A percentile compares a stretch with the other conserved stretches of the same genome.
phyloP scores from a whole-genome alignment of 345 rosid species.

The Sonneratia alba region DNA sequence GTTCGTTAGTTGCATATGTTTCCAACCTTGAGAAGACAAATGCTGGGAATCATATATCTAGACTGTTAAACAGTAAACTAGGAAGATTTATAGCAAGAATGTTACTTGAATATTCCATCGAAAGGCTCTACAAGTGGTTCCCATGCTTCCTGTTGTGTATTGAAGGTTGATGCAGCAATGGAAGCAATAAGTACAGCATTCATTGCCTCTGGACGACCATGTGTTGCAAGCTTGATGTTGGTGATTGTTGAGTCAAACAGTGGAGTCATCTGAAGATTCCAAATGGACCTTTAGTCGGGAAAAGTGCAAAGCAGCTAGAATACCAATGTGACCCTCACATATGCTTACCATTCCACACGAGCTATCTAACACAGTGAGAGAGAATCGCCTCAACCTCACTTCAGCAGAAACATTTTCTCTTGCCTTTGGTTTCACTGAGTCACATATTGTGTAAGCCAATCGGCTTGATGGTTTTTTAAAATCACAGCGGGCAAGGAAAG shows the following conservation, averaged over 20 bases:
- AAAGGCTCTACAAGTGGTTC: constrained; percentile 98
- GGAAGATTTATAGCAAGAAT: constrained; percentile 14
- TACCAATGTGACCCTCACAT: constrained; percentile 1
- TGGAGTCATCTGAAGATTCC: constrained; percentile 69
- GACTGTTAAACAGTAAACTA: background rate
- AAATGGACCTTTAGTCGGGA: background rate
- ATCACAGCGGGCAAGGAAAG: constrained; percentile 91
- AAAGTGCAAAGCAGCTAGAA: background rate
- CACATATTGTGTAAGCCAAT: constrained; percentile 75
- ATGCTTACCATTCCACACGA: constrained; percentile 78
- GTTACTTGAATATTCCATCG: constrained; percentile 97
- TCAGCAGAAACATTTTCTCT: constrained; percentile 80
- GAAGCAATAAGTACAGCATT: constrained; percentile 87
- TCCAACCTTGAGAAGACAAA: constrained; percentile 58
- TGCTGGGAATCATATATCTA: constrained; percentile 1
- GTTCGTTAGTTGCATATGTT: constrained; percentile 61
- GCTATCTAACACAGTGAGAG: constrained; percentile 80
- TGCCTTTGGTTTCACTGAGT: constrained; percentile 77
- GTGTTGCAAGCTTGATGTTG: constrained; percentile 91
- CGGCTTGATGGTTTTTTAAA: constrained; percentile 69
- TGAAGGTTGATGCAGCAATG: constrained; percentile 90
- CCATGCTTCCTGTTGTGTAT: constrained; percentile 92
- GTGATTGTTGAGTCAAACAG: constrained; percentile 76
- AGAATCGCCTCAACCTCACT: constrained; percentile 72
- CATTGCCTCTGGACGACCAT: constrained; percentile 89